Percentiles rank a stretch among this genome's conserved stretches.
These are phyloP conservation scores for Rutstroemia sp. DNA, from an alignment of 2,329 filamentous ascomycete genomes.

Conservation along the genomic window DNA sequence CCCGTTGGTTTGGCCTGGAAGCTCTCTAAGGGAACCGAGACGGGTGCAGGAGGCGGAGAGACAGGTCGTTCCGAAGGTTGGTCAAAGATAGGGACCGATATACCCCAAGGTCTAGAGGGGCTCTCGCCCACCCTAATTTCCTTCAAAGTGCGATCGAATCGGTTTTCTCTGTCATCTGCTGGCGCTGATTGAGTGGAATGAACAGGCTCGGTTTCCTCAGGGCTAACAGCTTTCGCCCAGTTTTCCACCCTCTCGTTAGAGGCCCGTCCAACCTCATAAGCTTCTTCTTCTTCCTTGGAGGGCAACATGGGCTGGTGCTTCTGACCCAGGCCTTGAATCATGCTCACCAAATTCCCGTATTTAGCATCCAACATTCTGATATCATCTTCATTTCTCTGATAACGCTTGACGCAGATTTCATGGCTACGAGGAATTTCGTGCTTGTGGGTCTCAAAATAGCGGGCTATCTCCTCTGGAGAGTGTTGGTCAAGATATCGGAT, in stretches of 20 bases:
- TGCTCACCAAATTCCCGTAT: slow-evolving; percentile 77
- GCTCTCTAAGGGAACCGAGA: slow-evolving; percentile 22
- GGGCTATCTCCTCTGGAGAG: slow-evolving; percentile 84
- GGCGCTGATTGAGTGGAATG: slow-evolving; percentile 33
- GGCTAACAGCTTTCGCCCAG: slow-evolving; percentile 75
- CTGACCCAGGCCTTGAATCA: slow-evolving; percentile 84
- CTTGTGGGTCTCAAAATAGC: slow-evolving; percentile 92
- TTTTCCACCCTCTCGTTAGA: slow-evolving; percentile 70
- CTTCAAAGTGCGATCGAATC: slow-evolving; percentile 78
- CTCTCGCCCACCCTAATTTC: slow-evolving; percentile 92
- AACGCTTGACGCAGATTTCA: slow-evolving; percentile 83
- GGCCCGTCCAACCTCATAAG: slow-evolving; percentile 37
- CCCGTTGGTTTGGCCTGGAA: slow-evolving; percentile 16
- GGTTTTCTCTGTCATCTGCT: slow-evolving; percentile 54
- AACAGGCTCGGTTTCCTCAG: slow-evolving; percentile 38
- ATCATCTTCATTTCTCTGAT: slow-evolving; percentile 79
- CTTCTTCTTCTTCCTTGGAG: slow-evolving; percentile 37
- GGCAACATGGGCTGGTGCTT: slow-evolving; percentile 86
- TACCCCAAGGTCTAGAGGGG: slow-evolving; percentile 88
- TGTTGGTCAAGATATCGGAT: slow-evolving; percentile 91
- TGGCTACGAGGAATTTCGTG: slow-evolving; percentile 91
- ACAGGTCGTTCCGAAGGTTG: slow-evolving; percentile 35
- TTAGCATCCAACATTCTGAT: slow-evolving; percentile 88
- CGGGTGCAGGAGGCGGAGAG: slow-evolving; percentile 50
- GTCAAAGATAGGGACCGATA: slow-evolving; percentile 63